phyloP scores from a whole-genome alignment of 768 basidiomycete species.

The Leccinum subgranulosum region DNA sequence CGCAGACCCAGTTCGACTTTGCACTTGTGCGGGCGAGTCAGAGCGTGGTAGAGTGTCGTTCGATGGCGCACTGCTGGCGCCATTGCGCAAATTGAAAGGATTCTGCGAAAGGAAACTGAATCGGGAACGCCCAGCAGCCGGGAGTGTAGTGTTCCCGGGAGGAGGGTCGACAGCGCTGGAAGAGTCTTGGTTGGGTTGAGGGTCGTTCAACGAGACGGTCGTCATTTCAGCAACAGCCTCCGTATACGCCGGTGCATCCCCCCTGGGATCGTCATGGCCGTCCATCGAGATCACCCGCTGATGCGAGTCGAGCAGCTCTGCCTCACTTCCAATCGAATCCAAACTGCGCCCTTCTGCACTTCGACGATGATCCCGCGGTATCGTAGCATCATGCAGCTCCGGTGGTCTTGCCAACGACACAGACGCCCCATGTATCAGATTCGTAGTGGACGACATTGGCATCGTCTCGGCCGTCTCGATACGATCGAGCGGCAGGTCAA shows the following conservation, averaged over 20 bases:
- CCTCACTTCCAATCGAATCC: constrained; percentile 21
- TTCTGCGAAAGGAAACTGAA: constrained; percentile 44
- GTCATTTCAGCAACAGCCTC: constrained; percentile 34
- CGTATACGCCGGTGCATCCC: constrained; percentile 67
- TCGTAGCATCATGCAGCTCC: constrained; percentile 3
- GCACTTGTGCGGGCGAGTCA: constrained; percentile 10
- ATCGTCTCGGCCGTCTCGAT: constrained; percentile 25
- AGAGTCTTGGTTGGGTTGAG: constrained; percentile 12
- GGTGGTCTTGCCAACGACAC: constrained; percentile 12
- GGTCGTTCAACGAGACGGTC: constrained; percentile 17
- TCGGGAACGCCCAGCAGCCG: constrained; percentile 35
- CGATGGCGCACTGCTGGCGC: not conserved
- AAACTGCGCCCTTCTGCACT: constrained; percentile 19
- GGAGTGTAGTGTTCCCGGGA: not conserved
- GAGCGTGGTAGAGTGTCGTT: constrained; percentile 8
- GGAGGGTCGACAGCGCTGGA: not conserved
- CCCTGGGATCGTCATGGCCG: constrained; percentile 41
- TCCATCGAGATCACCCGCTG: constrained; percentile 9
- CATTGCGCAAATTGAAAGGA: constrained; percentile 33
- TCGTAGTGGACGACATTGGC: constrained; percentile 19
- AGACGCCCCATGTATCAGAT: constrained; percentile 16
- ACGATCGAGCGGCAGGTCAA: constrained; percentile 19
- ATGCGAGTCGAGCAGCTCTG: constrained; percentile 19
- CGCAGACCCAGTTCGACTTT: constrained; percentile 17
- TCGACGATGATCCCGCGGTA: constrained; percentile 2